These are phyloP conservation scores for Cadophora luteo-olivacea DNA, from an alignment of 2,329 filamentous ascomycete genomes.

Conservation along the genomic window DNA sequence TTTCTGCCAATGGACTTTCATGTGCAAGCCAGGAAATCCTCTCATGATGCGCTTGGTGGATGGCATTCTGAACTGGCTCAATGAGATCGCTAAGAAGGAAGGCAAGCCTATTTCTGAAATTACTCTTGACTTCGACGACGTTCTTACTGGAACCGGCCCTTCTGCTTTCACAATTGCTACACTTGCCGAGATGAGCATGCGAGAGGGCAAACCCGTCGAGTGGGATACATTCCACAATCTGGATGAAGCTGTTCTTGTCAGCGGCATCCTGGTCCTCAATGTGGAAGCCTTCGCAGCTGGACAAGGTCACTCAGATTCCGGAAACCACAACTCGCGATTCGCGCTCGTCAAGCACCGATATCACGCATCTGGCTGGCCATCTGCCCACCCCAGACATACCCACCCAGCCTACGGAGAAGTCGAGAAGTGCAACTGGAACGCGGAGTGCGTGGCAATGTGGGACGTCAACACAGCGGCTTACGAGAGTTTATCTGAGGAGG, in stretches of 20 bases:
- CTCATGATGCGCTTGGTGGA: constrained; percentile 74
- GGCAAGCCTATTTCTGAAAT: constrained; percentile 64
- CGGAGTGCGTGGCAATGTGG: constrained; percentile 69
- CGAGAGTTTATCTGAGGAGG: constrained; percentile 61
- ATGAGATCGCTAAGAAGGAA: constrained; percentile 64
- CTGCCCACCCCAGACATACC: constrained; percentile 67
- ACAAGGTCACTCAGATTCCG: constrained; percentile 75
- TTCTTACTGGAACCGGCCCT: constrained; percentile 75
- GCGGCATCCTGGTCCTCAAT: constrained; percentile 69
- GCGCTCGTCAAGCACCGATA: constrained; percentile 78
- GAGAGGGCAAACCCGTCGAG: constrained; percentile 53
- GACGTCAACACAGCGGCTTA: constrained; percentile 68
- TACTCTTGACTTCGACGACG: constrained; percentile 73
- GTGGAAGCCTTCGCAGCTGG: constrained; percentile 77
- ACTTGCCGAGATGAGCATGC: constrained; percentile 65
- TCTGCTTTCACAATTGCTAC: constrained; percentile 73
- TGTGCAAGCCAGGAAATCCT: constrained; percentile 69
- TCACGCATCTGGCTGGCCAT: constrained; percentile 76
- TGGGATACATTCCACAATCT: constrained; percentile 73
- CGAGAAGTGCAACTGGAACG: constrained; percentile 73
- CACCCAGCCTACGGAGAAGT: constrained; percentile 75
- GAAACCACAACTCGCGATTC: constrained; percentile 69
- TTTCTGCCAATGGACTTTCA: constrained; percentile 80
- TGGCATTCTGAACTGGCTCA: constrained; percentile 71
- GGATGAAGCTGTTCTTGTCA: constrained; percentile 68